Evolutionary conservation across 2,329 filamentous ascomycete genomes (phyloP), one percentile per base, ranked within the genome.

Genomic region (Arthrinium puccinioides): DNA sequence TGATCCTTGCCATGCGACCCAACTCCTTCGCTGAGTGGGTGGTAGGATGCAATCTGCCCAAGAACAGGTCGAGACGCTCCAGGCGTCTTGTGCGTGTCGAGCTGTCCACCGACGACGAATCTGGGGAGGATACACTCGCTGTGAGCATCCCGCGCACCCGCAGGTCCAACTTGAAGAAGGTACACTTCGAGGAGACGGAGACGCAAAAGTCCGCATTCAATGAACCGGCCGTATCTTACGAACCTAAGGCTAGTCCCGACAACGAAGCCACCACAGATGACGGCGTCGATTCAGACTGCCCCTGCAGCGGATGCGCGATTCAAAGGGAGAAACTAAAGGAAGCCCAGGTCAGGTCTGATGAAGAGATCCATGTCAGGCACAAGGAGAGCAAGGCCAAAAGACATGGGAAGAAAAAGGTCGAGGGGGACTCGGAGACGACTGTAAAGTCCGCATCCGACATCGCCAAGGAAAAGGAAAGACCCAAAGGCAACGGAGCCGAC

Each of bases 101-200:
- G 44, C 66, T 66, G 56, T 54, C 62, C 11, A 74, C 72, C 9
- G 70, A 76, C 42, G 70, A 75, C 29, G 69, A 72, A 38, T 63
- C 61, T n/a, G 63, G 67, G 7, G 58, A 63, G 19, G 72, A 76
- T 36, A 66, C 60, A 4, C 51, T 75, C 37, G 61, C 54, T 14
- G 52, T 76, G 25, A 70, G 67, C 2, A 70, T 72, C 36, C 70
- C 72, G 2, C 65, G 69, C 9, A 9, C 16, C 8, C 19, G 32
- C 13, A n/a, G 26, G 20, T 6, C 18, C 25, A 36, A 53, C 57
- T 9, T 10, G 15, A 46, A 45, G 9, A 42, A 48, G 4, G 43
- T 52, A 20, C 48, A 41, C 9, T 46, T 46, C 23, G 20, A 21
- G 13, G 29, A 38, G 2, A 9, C 21, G 10, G 38, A 40, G 16